A percentile compares a stretch with the other conserved stretches of the same genome.
These are phyloP conservation scores for Cylindrotheca closterium DNA, from an alignment of 108 stramenopile species.

Conservation along the genomic window DNA sequence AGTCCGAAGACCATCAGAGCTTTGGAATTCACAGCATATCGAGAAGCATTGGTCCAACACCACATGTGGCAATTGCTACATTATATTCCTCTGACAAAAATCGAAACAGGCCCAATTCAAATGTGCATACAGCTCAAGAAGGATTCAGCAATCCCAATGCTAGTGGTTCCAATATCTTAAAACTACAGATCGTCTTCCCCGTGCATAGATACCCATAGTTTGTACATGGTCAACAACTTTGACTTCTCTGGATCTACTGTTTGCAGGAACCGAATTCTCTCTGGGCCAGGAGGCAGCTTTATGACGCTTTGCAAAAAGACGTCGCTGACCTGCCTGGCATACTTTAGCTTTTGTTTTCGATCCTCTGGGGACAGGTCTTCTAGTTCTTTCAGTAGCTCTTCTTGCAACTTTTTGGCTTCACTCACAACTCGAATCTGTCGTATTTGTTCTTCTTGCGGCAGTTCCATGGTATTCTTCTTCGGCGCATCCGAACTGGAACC, in stretches of 20 bases:
- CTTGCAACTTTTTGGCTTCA: constrained; percentile 34
- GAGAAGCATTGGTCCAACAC: no score
- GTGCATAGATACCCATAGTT: constrained; percentile 42
- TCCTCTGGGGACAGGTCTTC: constrained; percentile 27
- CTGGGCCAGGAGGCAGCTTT: constrained; percentile 45
- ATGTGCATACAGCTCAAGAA: no score
- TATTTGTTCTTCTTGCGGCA: constrained; percentile 36
- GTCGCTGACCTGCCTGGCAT: constrained; percentile 22
- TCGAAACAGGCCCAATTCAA: no score
- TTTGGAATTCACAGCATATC: no score
- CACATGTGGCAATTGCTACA: no score
- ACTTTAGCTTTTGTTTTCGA: constrained; percentile 20
- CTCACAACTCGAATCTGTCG: constrained; percentile 28
- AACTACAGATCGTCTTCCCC: not conserved
- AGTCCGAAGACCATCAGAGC: no score
- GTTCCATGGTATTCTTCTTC: constrained; percentile 9
- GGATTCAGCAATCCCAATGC: no score
- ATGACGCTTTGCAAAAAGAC: constrained; percentile 39
- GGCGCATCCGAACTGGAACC: constrained; percentile 14
- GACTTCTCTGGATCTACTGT: constrained; percentile 44
- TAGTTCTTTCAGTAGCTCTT: constrained; percentile 33
- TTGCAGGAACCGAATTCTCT: constrained; percentile 54
- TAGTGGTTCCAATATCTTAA: no score
- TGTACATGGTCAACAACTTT: constrained; percentile 55
- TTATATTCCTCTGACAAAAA: no score